Conservation (phyloP, 202 grass and related monocot species). For the Musa balbisiana region DNA sequence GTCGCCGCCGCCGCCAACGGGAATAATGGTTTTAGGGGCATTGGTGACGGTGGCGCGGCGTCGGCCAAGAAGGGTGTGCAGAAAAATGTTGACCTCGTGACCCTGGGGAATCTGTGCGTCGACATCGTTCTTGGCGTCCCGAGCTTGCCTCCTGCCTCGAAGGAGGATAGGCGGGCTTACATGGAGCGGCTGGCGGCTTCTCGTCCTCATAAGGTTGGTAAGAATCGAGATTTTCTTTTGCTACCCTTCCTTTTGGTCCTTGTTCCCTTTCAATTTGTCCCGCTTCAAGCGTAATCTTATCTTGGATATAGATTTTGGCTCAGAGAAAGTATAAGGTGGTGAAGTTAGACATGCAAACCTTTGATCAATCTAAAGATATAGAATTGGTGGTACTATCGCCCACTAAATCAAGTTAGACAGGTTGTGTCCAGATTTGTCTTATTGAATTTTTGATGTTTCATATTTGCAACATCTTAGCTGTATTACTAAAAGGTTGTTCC, state of each 20-base stretch:
- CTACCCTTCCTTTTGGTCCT: not conserved
- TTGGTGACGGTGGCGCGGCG: not conserved
- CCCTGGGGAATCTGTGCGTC: constrained; percentile 84
- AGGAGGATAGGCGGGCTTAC: constrained; percentile 50
- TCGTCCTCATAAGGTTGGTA: constrained; percentile 66
- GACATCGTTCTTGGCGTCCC: constrained; percentile 81
- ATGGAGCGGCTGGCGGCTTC: constrained; percentile 72
- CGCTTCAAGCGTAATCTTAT: not conserved
- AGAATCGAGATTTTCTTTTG: not conserved
- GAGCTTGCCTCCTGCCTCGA: constrained; percentile 46
- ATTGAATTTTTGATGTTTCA: no score
- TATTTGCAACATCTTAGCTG: no score
- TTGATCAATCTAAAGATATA: no score
- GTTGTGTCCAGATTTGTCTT: no score
- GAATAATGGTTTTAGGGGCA: constrained; percentile 19
- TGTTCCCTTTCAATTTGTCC: not conserved
- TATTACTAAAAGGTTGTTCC: no score
- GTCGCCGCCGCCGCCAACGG: constrained; percentile 29
- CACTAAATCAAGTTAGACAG: no score
- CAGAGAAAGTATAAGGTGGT: no score
- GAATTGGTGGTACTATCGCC: no score
- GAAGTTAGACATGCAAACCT: no score
- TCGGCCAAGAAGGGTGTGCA: not conserved
- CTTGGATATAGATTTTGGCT: no score
- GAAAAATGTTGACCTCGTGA: constrained; percentile 67